Evolutionary conservation across 2,329 filamentous ascomycete genomes (phyloP).

Genomic region (Microcyclospora tardicrescens): DNA sequence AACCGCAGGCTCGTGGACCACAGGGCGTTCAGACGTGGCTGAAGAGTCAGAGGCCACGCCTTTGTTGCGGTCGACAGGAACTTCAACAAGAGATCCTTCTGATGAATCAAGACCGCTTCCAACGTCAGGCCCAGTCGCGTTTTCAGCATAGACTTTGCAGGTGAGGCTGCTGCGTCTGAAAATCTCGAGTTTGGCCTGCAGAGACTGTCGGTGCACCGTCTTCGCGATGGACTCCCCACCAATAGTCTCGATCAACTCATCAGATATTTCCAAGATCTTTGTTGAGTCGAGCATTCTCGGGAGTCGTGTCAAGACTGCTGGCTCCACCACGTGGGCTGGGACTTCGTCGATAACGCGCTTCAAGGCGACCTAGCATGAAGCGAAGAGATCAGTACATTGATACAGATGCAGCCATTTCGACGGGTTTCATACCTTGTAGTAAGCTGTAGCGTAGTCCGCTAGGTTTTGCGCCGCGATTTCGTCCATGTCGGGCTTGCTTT

Average conservation of each 20-base stretch:
- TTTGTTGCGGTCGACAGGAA: too few relatives aligned
- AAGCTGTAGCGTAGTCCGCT: conserved; percentile 4
- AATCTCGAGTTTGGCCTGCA: conserved; percentile 4
- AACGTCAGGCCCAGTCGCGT: neutral
- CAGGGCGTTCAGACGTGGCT: too few relatives aligned
- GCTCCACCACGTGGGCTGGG: conserved; percentile 4
- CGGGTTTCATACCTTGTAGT: conserved; percentile 3
- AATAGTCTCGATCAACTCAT: conserved; percentile 2
- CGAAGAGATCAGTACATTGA: neutral
- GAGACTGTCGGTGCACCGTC: conserved; percentile 1
- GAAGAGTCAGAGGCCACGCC: too few relatives aligned
- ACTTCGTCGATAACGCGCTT: conserved; percentile 4
- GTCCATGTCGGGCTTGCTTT: conserved; percentile 3
- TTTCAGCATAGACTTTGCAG: conserved; percentile 3
- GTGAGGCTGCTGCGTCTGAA: conserved; percentile 6
- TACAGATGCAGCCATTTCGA: neutral
- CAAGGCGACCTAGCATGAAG: conserved; percentile 3
- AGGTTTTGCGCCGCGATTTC: conserved; percentile 3
- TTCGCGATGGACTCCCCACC: conserved; percentile 2
- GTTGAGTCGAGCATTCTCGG: conserved; percentile 3
- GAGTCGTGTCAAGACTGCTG: conserved; percentile 1
- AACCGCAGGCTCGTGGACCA: too few relatives aligned
- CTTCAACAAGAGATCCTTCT: too few relatives aligned
- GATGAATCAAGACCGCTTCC: too few relatives aligned
- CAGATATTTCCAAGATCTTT: conserved; percentile 3